Conservation (phyloP, 768 basidiomycete genomes). For the Imleria badia region DNA sequence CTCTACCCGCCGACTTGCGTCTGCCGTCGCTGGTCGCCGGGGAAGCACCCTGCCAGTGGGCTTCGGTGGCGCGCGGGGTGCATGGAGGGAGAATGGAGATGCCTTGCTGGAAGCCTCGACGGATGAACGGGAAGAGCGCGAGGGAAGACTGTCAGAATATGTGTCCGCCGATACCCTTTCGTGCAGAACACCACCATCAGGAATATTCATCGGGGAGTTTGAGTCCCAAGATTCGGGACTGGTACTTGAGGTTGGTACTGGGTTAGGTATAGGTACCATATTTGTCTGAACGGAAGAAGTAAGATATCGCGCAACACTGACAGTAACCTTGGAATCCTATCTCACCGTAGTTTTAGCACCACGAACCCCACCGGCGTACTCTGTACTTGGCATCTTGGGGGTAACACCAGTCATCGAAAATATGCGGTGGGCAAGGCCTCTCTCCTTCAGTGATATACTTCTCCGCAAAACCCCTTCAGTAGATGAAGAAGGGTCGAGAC, state of each 20-base stretch:
- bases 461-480: constrained; percentile 20
- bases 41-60: neutral
- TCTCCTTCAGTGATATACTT: constrained; percentile 30
- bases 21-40: constrained; percentile 4
- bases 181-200: neutral
- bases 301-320: neutral
- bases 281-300: constrained; percentile 1
- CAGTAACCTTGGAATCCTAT: neutral
- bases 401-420: neutral
- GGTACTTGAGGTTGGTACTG: neutral
- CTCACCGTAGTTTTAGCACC: constrained; percentile 6
- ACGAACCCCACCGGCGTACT: neutral
- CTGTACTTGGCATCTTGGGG: neutral
- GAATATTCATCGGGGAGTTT: neutral
- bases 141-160: neutral
- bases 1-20: constrained; percentile 9
- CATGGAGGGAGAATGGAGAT: neutral
- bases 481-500: constrained; percentile 13
- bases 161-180: neutral
- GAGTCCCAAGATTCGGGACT: neutral
- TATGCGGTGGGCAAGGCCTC: neutral
- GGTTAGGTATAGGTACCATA: neutral
- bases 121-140: neutral
- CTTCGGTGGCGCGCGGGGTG: neutral
- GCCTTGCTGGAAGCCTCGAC: neutral